These are phyloP conservation scores for Termitomyces sp. DNA, from an alignment of 768 basidiomycete genomes.

Conservation along the genomic window DNA sequence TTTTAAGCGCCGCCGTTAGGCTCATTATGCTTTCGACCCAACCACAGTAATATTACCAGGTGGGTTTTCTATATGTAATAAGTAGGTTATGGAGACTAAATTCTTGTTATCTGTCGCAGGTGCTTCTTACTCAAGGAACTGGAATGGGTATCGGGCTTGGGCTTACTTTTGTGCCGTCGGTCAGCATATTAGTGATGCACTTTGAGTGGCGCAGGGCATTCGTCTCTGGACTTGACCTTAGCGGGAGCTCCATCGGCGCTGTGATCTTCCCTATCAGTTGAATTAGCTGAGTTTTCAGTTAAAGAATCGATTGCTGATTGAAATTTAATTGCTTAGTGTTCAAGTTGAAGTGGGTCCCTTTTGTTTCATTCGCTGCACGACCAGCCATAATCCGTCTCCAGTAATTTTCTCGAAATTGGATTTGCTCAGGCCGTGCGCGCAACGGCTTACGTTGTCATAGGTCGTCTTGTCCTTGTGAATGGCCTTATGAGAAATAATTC, in stretches of 20 bases:
- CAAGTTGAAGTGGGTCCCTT: constrained; percentile 7
- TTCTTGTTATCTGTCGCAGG: neutral
- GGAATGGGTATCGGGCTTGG: constrained; percentile 35
- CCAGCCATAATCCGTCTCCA: too few relatives aligned
- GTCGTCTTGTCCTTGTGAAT: constrained; percentile 21
- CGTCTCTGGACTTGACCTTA: constrained; percentile 40
- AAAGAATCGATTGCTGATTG: neutral
- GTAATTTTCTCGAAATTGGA: constrained; percentile 10
- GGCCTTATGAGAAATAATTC: constrained; percentile 19
- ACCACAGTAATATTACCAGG: constrained; percentile 30
- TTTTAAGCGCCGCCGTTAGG: neutral
- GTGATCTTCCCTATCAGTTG: constrained; percentile 29
- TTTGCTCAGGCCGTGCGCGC: constrained; percentile 25
- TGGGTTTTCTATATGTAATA: neutral
- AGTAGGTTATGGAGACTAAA: too few relatives aligned
- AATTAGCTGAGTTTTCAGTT: neutral
- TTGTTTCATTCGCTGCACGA: too few relatives aligned
- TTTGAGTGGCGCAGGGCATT: constrained; percentile 35
- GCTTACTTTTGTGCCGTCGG: constrained; percentile 33
- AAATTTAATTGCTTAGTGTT: constrained; percentile 15
- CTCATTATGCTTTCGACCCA: constrained; percentile 35
- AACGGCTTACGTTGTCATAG: constrained; percentile 22
- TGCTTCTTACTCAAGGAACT: constrained; percentile 18
- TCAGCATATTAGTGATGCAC: constrained; percentile 40
- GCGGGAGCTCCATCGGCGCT: constrained; percentile 31